Conservation (phyloP, 2,329 filamentous ascomycete genomes). For the Pseudogymnoascus sp. region DNA sequence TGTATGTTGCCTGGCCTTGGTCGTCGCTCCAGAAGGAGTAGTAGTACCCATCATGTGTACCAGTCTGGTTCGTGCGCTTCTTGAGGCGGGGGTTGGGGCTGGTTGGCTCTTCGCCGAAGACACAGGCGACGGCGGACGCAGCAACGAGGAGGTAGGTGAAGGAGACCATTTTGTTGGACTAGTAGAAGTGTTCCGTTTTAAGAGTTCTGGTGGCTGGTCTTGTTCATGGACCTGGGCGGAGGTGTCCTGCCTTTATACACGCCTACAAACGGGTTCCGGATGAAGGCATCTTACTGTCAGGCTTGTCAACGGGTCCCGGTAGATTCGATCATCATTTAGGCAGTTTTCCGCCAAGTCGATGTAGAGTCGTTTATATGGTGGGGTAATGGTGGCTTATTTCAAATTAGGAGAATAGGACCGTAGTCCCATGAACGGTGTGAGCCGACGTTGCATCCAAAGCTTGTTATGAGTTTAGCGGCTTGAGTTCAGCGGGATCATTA, state of each 20-base stretch:
- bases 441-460: background rate
- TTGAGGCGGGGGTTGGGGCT: conserved; percentile 2
- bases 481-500: background rate
- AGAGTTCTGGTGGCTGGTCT: background rate
- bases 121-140: background rate
- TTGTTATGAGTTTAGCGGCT: background rate
- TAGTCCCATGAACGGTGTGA: background rate
- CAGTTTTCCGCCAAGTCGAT: background rate
- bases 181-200: background rate
- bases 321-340: conserved; percentile 5
- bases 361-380: background rate
- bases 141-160: background rate
- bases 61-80: conserved; percentile 3
- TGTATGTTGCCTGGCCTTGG: conserved; percentile 42
- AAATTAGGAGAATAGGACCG: background rate
- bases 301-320: background rate
- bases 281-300: background rate
- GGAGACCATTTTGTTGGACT: background rate
- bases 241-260: background rate
- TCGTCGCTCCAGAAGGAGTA: conserved; percentile 46
- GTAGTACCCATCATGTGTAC: background rate
- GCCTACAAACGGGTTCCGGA: background rate
- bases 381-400: background rate
- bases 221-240: background rate
- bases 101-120: conserved; percentile 1